Percentiles rank a stretch among this genome's conserved stretches.
These are phyloP conservation scores for Aspergillus sp. DNA, from an alignment of 2,329 filamentous ascomycete genomes.

Conservation along the genomic window DNA sequence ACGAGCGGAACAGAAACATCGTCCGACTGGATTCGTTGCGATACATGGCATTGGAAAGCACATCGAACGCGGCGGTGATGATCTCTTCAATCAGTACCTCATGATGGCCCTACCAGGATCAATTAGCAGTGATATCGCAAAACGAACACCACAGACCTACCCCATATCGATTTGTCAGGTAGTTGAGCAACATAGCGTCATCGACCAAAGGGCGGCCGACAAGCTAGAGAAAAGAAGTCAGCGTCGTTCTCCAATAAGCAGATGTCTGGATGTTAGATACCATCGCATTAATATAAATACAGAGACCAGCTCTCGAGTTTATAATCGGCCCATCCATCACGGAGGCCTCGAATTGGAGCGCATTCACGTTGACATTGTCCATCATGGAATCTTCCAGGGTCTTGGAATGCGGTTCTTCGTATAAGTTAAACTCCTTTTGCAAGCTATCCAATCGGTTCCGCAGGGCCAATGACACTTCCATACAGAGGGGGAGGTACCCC, in stretches of 20 bases:
- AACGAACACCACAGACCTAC: conserved; percentile 44
- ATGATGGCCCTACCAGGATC: conserved; percentile 62
- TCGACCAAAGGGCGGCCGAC: conserved; percentile 80
- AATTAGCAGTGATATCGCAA: background rate
- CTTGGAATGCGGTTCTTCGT: conserved; percentile 42
- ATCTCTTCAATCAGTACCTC: conserved; percentile 78
- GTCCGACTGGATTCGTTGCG: conserved; percentile 60
- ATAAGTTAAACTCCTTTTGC: conserved; percentile 45
- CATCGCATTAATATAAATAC: conserved; percentile 79
- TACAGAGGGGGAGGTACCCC: conserved; percentile 41
- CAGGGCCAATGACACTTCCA: conserved; percentile 39
- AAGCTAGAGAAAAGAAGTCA: conserved; percentile 59
- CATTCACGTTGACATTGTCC: conserved; percentile 43
- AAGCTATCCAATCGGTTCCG: conserved; percentile 39
- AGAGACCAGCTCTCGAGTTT: conserved; percentile 78
- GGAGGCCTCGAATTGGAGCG: conserved; percentile 53
- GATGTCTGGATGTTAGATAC: conserved; percentile 48
- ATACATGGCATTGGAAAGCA: conserved; percentile 83
- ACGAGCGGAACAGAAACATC: conserved; percentile 77
- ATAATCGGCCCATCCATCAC: conserved; percentile 67
- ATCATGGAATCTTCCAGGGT: conserved; percentile 44
- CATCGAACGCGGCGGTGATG: conserved; percentile 84
- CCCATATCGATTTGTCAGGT: conserved; percentile 81
- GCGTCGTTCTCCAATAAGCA: conserved; percentile 8
- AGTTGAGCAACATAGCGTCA: conserved; percentile 73